Evolutionary conservation across 164 flowering plant genomes (phyloP), one percentile per base, ranked within the genome.

Genomic region (Chloranthus sessilifolius): DNA sequence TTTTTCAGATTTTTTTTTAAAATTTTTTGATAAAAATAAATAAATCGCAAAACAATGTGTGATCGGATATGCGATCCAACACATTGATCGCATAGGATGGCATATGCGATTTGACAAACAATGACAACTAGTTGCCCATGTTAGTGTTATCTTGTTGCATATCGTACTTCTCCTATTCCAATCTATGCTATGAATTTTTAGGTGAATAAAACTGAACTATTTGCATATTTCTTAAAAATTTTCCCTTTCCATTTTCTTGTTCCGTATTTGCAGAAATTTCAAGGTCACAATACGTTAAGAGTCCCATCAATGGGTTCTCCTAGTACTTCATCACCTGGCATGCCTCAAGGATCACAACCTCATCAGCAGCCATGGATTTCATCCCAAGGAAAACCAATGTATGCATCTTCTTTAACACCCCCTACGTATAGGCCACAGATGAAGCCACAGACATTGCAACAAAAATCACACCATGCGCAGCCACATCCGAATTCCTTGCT

Each of bases 331-430:
- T 62, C 81, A 45, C 75, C 75, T 17, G 62, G 53, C 60, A 53
- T 76, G 19, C 61, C 89, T 42, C 87, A 78, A 60, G 61, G 63
- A 56, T 40, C 58, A 53, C 88, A 72, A 58, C 17, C 84, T 17
- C 68, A 61, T 55, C 71, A 66, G 23, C 98, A 86, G 60, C 83
- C 95, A 28, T 86, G 95, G 97, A 58, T 86, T 59, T 57, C 88
- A 39, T 8, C 71, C 21, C 95, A 78, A 65, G 94, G 82, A 53
- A 82, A 73, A 35, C 63, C 45, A 61, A 65, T 62, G 50, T 61
- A 46, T 44, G 40, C 66, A 60, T 77, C 88, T 19, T 75, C 95
- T 48, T 44, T 90, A 54, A 71, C 95, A 53, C 56, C 82, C 39
- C 61, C 95, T 33, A 58, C 82, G 23, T 63, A 53, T 54, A 77